Conservation (phyloP, 805 yeast genomes). For the Yamadazyma sp. region DNA sequence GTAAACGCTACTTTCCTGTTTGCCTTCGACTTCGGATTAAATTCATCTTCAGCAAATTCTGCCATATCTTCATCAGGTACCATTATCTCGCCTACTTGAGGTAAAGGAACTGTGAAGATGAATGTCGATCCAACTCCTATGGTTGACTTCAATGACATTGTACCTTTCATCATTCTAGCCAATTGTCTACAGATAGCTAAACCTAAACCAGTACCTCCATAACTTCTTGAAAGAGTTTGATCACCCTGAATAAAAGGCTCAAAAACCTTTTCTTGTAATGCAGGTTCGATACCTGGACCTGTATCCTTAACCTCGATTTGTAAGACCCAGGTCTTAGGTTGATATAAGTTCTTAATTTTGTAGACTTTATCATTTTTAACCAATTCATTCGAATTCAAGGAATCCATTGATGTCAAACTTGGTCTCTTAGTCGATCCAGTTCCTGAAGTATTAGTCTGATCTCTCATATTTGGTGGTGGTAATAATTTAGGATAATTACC, state of each 20-base stretch:
- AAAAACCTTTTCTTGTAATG: constrained; percentile 78
- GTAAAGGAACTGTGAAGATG: constrained; percentile 72
- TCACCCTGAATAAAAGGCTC: constrained; percentile 98
- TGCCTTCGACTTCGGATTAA: constrained; percentile 51
- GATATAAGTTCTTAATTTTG: constrained; percentile 31
- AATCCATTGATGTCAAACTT: constrained; percentile 11
- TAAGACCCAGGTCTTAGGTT: constrained; percentile 51
- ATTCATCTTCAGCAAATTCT: constrained; percentile 62
- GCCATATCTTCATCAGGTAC: constrained; percentile 35
- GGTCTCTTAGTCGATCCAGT: constrained; percentile 12
- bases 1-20: constrained; percentile 50
- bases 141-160: constrained; percentile 66
- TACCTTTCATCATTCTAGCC: constrained; percentile 88
- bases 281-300: constrained; percentile 90
- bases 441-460: background rate
- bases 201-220: constrained; percentile 96
- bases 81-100: constrained; percentile 57
- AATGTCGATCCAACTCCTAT: constrained; percentile 85
- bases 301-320: constrained; percentile 81
- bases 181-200: constrained; percentile 84
- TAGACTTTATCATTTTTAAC: constrained; percentile 34
- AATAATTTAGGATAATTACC: constrained; percentile 4
- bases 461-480: constrained; percentile 15
- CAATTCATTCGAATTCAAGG: constrained; percentile 24
- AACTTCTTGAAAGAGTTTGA: constrained; percentile 83